Percentiles rank a stretch among this genome's conserved stretches.
Evolutionary conservation across 1,139 yeast genomes (phyloP).

Genomic region (Diutina mesorugosa): DNA sequence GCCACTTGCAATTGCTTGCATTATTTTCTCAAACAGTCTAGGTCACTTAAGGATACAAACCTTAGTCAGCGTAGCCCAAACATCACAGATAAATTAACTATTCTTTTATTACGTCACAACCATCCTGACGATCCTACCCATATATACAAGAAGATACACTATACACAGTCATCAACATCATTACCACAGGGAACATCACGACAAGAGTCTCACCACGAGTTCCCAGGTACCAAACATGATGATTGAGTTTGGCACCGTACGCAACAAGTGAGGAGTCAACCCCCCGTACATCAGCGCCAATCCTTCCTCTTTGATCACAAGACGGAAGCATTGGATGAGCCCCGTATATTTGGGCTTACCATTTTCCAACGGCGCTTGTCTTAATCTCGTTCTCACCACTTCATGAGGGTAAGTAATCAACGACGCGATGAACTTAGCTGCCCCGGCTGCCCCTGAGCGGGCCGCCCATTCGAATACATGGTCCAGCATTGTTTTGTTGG

Average conservation of each 20-base stretch:
- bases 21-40: too few relatives aligned
- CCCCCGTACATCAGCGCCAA: slow-evolving; percentile 93
- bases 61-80: too few relatives aligned
- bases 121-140: background rate
- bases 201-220: slow-evolving; percentile 60
- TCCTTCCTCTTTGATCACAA: slow-evolving; percentile 85
- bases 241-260: slow-evolving; percentile 96
- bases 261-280: slow-evolving; percentile 84
- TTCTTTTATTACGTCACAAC: background rate
- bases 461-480: slow-evolving; percentile 84
- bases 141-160: background rate
- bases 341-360: slow-evolving; percentile 88
- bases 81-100: background rate
- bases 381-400: slow-evolving; percentile 85
- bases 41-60: too few relatives aligned
- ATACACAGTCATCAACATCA: background rate
- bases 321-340: slow-evolving; percentile 69
- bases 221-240: slow-evolving; percentile 99
- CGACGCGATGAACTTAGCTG: slow-evolving; percentile 89
- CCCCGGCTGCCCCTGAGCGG: slow-evolving; percentile 95
- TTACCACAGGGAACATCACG: slow-evolving; percentile 11
- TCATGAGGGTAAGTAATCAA: slow-evolving; percentile 94
- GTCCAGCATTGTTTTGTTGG: slow-evolving; percentile 42
- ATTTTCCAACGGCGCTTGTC: slow-evolving; percentile 80
- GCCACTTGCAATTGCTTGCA: too few relatives aligned